These are phyloP conservation scores for Starmerella floris DNA, from an alignment of 805 yeast genomes.

Conservation along the genomic window DNA sequence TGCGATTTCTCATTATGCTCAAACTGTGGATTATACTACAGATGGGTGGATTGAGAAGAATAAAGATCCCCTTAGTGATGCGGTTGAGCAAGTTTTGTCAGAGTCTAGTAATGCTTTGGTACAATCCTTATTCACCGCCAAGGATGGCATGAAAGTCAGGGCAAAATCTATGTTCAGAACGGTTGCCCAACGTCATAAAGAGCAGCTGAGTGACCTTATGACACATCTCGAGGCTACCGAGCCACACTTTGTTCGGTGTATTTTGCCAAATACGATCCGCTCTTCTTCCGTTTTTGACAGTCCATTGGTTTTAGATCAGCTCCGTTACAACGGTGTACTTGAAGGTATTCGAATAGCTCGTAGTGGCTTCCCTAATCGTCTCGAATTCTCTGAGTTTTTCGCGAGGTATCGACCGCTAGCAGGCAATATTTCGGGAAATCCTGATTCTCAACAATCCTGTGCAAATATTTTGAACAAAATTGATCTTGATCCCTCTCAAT, in stretches of 20 bases:
- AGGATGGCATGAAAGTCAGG: conserved; percentile 8
- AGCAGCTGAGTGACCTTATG: conserved; percentile 62
- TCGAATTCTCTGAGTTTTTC: conserved; percentile 68
- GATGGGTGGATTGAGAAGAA: conserved; percentile 92
- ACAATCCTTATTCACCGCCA: conserved; percentile 35
- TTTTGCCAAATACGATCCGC: conserved; percentile 73
- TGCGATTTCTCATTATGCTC: conserved; percentile 84
- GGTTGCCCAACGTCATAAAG: conserved; percentile 78
- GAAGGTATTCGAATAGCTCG: conserved; percentile 97
- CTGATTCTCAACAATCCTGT: conserved; percentile 50
- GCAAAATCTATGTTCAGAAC: conserved; percentile 43
- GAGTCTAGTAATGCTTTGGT: conserved; percentile 47
- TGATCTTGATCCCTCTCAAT: conserved; percentile 44
- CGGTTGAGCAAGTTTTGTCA: conserved; percentile 47
- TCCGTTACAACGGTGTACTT: conserved; percentile 91
- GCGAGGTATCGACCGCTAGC: conserved; percentile 61
- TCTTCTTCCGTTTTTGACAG: conserved; percentile 60
- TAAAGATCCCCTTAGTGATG: conserved; percentile 80
- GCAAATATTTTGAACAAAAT: conserved; percentile 53
- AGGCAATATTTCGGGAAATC: conserved; percentile 27
- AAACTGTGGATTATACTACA: conserved; percentile 83
- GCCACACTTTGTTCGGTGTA: conserved; percentile 95
- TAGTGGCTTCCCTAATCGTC: conserved; percentile 91
- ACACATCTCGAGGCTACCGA: conserved; percentile 62
- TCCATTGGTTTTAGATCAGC: conserved; percentile 66